Base-by-base conservation (phyloP, 306 rosid genomes). In the Astragalus membranaceus region DNA sequence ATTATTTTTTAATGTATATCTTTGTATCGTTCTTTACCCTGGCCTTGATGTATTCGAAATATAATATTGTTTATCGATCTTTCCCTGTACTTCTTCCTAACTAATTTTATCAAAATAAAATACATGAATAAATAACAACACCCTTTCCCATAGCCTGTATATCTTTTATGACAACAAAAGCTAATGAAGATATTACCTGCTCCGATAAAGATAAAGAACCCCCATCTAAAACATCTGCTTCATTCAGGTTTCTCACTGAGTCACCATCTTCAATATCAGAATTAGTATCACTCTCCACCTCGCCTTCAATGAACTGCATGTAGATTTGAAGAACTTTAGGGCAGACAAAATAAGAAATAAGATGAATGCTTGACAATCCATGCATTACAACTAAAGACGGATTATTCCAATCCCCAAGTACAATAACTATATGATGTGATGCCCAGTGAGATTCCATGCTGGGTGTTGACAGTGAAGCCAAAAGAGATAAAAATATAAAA, bases 251-350 rank as follows among this genome's bases (percentile, higher is more conserved):
- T 39, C 17, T 62, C 53, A 8, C 61, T 70, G 48, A 60, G 79
- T 78, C 86, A 29, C 10, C 73, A 67, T 47, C 92, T 76, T 90
- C 96, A 69, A 67, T 80, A 57, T 78, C 80, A 71, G 86, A 85
- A 80, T 82, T 72, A 7, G 51, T 15, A 65, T 83, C 85, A 69
- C 29, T 71, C 75, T 82, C 96, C 7, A 43, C 75, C 55, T 42
- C 77, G 3, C 82, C 87, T 83, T 91, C 96, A 78, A 88, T 76
- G 76, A 84, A 84, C 96, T 88, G 87, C 78, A 79, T 9, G 74
- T 52, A 46, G 64, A 60, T 12, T 74, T 71, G 36, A 81, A 63
- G n/a, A 76, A 11, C 55, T 41, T 52, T 51, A 13, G 60, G 54
- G 47, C 15, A 64, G 54, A 46, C n/a, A 49, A 50, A 58, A 80